Conservation (phyloP, 2,329 filamentous ascomycete species). For the Alternaria sp. region DNA sequence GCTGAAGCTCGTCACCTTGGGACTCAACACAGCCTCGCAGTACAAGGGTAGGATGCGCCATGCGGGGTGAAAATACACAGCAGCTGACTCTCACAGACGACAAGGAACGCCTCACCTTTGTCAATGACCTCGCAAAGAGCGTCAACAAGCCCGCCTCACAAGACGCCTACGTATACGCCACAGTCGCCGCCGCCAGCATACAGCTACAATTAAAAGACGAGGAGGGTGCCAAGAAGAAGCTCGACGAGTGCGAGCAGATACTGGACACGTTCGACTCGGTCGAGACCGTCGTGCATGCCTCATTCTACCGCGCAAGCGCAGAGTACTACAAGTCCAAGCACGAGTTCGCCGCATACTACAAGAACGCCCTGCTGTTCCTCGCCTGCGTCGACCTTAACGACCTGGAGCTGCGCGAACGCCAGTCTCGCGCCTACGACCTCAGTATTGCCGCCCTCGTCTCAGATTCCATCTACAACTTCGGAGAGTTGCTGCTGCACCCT, state of each 20-base stretch:
- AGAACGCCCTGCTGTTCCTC: constrained; percentile 95
- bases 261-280: constrained; percentile 93
- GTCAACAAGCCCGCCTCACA: constrained; percentile 92
- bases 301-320: constrained; percentile 94
- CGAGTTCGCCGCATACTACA: constrained; percentile 96
- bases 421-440: constrained; percentile 87
- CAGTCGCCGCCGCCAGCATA: constrained; percentile 85
- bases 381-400: constrained; percentile 88
- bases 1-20: constrained; percentile 91
- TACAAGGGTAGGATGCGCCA: constrained; percentile 71
- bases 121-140: constrained; percentile 81
- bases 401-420: constrained; percentile 76
- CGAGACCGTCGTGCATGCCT: constrained; percentile 92
- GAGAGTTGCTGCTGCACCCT: constrained; percentile 95
- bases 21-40: constrained; percentile 83
- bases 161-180: constrained; percentile 94
- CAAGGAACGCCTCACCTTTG: constrained; percentile 82
- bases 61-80: not conserved
- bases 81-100: constrained; percentile 67
- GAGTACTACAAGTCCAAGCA: constrained; percentile 91
- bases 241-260: constrained; percentile 86
- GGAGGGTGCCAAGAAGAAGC: constrained; percentile 82
- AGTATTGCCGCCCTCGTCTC: constrained; percentile 91
- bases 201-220: constrained; percentile 81
- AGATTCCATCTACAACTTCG: constrained; percentile 98